phyloP scores from a whole-genome alignment of 2,329 filamentous ascomycete genomes.

The Calonectria hawksworthii region DNA sequence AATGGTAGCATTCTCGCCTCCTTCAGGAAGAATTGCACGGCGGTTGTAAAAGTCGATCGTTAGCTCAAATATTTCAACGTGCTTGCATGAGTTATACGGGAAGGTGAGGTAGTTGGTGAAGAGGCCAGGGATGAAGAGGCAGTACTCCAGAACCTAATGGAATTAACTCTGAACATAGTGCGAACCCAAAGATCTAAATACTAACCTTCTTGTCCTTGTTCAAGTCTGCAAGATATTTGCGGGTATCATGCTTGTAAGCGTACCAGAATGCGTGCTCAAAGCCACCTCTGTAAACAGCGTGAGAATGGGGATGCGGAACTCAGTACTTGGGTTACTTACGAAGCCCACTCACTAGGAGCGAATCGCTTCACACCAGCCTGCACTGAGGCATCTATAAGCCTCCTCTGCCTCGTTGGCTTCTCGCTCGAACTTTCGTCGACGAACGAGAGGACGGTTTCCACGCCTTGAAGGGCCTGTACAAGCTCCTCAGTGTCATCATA shows the following conservation, averaged over 20 bases:
- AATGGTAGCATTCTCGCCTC: slow-evolving; percentile 56
- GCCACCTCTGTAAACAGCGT: slow-evolving; percentile 1
- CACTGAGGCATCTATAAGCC: slow-evolving; percentile 70
- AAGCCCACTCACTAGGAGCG: slow-evolving; percentile 71
- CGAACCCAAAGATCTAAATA: accelerated
- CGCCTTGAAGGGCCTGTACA: slow-evolving; percentile 55
- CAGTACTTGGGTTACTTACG: slow-evolving; percentile 44
- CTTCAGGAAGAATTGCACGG: slow-evolving; percentile 59
- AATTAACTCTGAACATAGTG: accelerated
- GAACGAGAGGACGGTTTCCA: slow-evolving; percentile 69
- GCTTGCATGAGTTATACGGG: slow-evolving; percentile 61
- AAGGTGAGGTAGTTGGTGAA: slow-evolving; percentile 69
- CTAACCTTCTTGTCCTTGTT: slow-evolving; percentile 62
- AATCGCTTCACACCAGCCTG: slow-evolving; percentile 72
- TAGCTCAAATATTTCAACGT: slow-evolving; percentile 56
- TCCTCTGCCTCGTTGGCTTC: slow-evolving; percentile 49
- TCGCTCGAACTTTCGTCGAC: slow-evolving; percentile 52
- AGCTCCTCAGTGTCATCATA: slow-evolving; percentile 56
- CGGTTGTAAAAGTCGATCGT: slow-evolving; percentile 56
- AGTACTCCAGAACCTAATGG: slow-evolving; percentile 66
- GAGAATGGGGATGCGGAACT: accelerated
- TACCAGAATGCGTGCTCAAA: slow-evolving; percentile 36
- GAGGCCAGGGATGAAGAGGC: slow-evolving; percentile 67
- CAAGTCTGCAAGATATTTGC: slow-evolving; percentile 64
- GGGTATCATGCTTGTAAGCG: slow-evolving; percentile 60